Base-by-base conservation (phyloP, 2,329 filamentous ascomycete genomes). In the Lecanicillium sp. region DNA sequence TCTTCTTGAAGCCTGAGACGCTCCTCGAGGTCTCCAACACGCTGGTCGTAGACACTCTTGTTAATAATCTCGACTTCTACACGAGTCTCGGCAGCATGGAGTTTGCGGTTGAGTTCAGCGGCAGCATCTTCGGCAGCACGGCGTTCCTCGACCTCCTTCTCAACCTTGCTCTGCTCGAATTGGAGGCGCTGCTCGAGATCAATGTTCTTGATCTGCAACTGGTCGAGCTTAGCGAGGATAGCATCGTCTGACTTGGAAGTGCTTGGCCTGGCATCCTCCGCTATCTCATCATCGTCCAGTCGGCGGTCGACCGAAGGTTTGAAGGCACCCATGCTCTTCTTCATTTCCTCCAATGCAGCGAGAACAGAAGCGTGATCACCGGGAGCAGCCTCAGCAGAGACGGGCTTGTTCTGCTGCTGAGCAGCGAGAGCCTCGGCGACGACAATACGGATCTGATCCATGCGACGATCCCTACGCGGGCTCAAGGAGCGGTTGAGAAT, bases 371-470 rank as follows among this genome's bases (percentile, higher is more conserved):
- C 67, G 4, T 58, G 52, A 3, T 64, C 51, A 4, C 53, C 35
- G 8, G 59, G 49, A 19, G 58, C 50, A 10, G 63, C 56, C 8
- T 62, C 58, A 14, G 58, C 52, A 17, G 61, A 40, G 1, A 53
- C 50, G 9, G 62, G 58, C 40, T 65, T 64, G 50, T 60, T 67
- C 41, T 63, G 70, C 43, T 79, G 73, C 48, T 84, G 78, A 9
- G 71, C 62, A 19, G 75, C 73, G 33, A 96, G 69, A 24, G 86
- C 89, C 55, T 97, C 91, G 46, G 84, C 69, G 21, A 91, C 76
- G 36, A 81, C 79, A 20, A 73, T 71, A 46, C 84, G 84, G 54
- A 98, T 88, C 63, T 91, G 89, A 50, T 96, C 90, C 58, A 90
- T 66, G 57, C 81, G 88, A 58, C 84, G 83, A 60, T 95, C 89